A percentile compares a stretch with the other conserved stretches of the same genome.
Conservation (phyloP, 163 green algal genomes). For the Trebouxia gelatinosa region DNA sequence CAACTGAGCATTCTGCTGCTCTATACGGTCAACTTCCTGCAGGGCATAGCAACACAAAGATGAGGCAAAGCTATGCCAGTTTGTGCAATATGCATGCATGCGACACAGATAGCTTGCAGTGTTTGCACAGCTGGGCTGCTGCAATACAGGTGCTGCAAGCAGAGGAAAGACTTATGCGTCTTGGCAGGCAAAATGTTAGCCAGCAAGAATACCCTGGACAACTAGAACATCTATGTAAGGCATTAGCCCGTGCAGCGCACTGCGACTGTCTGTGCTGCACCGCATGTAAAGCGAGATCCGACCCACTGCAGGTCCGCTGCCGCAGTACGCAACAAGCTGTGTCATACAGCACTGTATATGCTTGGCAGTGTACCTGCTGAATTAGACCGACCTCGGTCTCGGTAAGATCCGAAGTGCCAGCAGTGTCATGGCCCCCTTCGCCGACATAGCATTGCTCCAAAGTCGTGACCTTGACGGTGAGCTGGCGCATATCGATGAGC, state of each 20-base stretch:
- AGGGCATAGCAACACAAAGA: too few species aligned
- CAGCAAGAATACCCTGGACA: neutral
- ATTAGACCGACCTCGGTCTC: conserved; percentile 10
- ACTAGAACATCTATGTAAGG: neutral
- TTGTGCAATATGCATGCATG: too few species aligned
- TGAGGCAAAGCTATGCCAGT: too few species aligned
- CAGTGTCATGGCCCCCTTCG: neutral
- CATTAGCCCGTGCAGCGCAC: too few species aligned
- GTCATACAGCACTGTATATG: too few species aligned
- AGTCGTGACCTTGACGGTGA: conserved; percentile 1
- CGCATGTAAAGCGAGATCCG: neutral
- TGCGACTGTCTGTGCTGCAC: neutral
- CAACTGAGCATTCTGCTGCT: conserved; percentile 32
- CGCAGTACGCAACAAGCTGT: too few species aligned
- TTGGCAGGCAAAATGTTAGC: neutral
- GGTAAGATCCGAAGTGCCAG: conserved; percentile 9
- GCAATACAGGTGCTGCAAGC: too few species aligned
- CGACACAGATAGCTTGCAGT: too few species aligned
- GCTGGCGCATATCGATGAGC: conserved; percentile 10
- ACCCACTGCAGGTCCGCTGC: too few species aligned
- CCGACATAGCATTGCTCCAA: conserved; percentile 26
- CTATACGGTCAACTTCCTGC: conserved; percentile 28
- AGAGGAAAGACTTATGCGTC: neutral
- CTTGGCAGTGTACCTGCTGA: too few species aligned
- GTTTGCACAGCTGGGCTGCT: conserved; percentile 39